Base-by-base conservation (phyloP, 2,329 filamentous ascomycete genomes). In the Talaromyces sp. region DNA sequence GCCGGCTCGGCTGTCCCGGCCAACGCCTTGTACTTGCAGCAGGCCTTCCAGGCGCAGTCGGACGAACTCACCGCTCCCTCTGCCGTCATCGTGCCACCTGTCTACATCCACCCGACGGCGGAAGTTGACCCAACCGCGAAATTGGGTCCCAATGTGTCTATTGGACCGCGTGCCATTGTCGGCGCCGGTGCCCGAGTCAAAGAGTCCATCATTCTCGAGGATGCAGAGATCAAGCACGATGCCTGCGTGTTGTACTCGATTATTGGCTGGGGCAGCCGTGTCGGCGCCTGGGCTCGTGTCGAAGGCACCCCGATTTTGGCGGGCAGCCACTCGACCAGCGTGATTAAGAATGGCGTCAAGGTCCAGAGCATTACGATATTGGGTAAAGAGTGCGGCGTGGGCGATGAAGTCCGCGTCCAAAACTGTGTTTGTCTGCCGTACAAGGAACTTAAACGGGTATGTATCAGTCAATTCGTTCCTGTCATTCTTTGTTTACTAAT, bases 361-460 rank as follows among this genome's bases (percentile, higher is more conserved):
- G 94, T 99, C 56, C 94, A 97, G 82, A 96, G 91, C 76, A 94
- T 97, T 72, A 97, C 93, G 53, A 99, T 97, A 67, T 78, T 99
- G 64, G 93, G 93, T 73, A 97, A 97, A 82, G 94, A 99, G 77
- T 97, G 93, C 71, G 86, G 82, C 59, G 94, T 97, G 31, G 92
- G 89, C 3, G 94, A 99, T 69, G 94, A 97, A 77, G 88, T 97
- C 11, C 86, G 92, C 64, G 92, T 99, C 68, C 93, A 97, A 80
- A 97, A 99, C 80, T 99, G 94, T 75, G 88, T 99, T 62, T 97
- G 94, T 79, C 78, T 99, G 80, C 94, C 94, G 10, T 96, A 92
- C 78, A 99, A 99, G 84, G 94, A 97, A 80, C 79, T 99, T 75
- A 97, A 97, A 86, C 86, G 92, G 80, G 91, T 93, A 80, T 75